These are phyloP conservation scores for Psilocybe mexicana DNA, from an alignment of 1,284 basidiomycete genomes.

Conservation along the genomic window DNA sequence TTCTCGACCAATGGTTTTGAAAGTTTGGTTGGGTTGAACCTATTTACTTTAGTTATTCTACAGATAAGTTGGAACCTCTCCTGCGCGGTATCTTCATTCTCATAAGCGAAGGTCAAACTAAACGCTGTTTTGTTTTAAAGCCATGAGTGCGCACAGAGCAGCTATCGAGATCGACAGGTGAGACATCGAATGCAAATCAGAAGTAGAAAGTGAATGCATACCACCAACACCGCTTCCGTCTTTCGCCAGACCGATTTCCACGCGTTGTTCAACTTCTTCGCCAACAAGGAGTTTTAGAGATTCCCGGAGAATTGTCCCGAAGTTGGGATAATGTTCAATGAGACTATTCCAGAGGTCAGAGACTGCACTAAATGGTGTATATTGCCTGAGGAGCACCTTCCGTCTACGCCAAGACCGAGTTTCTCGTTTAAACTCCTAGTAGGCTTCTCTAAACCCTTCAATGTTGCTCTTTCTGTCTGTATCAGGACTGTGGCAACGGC, in stretches of 20 bases:
- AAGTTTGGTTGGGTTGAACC: neutral
- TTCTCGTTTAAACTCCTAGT: constrained; percentile 45
- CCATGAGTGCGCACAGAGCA: constrained; percentile 74
- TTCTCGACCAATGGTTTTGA: no score
- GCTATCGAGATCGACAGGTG: constrained; percentile 42
- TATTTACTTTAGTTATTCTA: constrained; percentile 15
- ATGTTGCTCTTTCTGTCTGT: constrained; percentile 70
- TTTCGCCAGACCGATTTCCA: constrained; percentile 91
- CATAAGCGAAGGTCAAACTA: neutral
- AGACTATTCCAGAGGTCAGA: constrained; percentile 50
- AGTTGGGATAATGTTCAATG: constrained; percentile 89
- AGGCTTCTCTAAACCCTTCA: constrained; percentile 43
- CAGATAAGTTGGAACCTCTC: constrained; percentile 2
- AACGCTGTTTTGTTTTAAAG: constrained; percentile 46
- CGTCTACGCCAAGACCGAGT: constrained; percentile 86
- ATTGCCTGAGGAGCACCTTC: constrained; percentile 54
- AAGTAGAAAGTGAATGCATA: constrained; percentile 41
- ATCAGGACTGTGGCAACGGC: constrained; percentile 86
- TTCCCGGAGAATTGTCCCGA: constrained; percentile 72
- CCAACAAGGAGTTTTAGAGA: constrained; percentile 81
- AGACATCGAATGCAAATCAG: neutral
- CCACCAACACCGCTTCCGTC: constrained; percentile 97
- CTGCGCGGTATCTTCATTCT: neutral
- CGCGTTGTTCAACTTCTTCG: constrained; percentile 71
- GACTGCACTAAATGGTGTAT: neutral